Evolutionary conservation across 495 filamentous ascomycete species (phyloP).

Genomic region (Lophiotrema nucula): DNA sequence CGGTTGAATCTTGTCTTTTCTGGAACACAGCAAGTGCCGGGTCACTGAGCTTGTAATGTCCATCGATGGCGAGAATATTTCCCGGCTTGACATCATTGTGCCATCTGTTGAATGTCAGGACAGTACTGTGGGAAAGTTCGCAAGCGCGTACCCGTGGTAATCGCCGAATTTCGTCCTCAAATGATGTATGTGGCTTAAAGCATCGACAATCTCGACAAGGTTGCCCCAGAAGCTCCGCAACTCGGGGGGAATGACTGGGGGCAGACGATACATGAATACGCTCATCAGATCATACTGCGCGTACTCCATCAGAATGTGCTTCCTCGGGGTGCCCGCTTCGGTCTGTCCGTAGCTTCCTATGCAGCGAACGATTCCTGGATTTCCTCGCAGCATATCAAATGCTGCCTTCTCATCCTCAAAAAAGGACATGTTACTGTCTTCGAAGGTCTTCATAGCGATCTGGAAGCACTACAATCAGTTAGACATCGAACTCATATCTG

Average conservation of each 20-base stretch:
- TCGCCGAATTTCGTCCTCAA: too few relatives aligned
- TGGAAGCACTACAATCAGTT: slow-evolving; percentile 36
- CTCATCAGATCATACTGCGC: slow-evolving; percentile 36
- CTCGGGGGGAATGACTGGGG: slow-evolving; percentile 5
- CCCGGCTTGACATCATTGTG: slow-evolving; percentile 46
- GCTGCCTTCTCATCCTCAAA: slow-evolving; percentile 40
- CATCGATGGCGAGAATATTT: slow-evolving; percentile 43
- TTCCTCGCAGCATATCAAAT: slow-evolving; percentile 32
- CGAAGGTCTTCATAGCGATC: slow-evolving; percentile 42
- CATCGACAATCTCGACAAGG: slow-evolving; percentile 40
- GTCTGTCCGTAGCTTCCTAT: slow-evolving; percentile 31
- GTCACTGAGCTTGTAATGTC: slow-evolving; percentile 46
- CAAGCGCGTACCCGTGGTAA: too few relatives aligned
- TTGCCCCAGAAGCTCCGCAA: slow-evolving; percentile 38
- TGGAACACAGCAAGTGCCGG: slow-evolving; percentile 43
- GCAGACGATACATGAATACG: too few relatives aligned
- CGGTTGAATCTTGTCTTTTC: slow-evolving; percentile 16
- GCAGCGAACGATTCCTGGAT: slow-evolving; percentile 36
- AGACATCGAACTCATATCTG: background rate
- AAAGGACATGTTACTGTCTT: slow-evolving; percentile 16
- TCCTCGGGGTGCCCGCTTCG: slow-evolving; percentile 7
- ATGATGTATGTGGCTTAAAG: slow-evolving; percentile 40
- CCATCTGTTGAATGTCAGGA: slow-evolving; percentile 39
- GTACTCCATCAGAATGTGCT: slow-evolving; percentile 43
- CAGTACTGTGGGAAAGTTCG: too few relatives aligned